Percentiles rank a stretch among this genome's conserved stretches.
Evolutionary conservation across 805 yeast genomes (phyloP).

Genomic region (Starmera quercuum): DNA sequence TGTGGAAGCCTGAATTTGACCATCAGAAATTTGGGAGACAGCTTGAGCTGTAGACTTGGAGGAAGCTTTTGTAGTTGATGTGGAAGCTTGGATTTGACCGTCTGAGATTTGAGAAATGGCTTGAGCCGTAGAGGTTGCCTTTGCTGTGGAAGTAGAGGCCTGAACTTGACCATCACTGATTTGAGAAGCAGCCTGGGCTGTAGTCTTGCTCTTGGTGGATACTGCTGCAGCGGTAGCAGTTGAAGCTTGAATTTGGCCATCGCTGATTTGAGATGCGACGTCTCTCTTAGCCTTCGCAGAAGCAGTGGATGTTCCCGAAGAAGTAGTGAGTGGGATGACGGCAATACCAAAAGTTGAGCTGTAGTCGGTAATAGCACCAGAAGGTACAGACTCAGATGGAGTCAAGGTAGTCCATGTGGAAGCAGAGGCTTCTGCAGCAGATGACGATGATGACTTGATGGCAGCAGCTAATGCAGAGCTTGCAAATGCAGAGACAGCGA

Average conservation of each 20-base stretch:
- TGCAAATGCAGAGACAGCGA: constrained; percentile 35
- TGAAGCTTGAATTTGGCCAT: constrained; percentile 53
- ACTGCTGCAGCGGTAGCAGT: constrained; percentile 29
- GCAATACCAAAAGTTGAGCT: constrained; percentile 60
- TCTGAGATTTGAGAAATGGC: constrained; percentile 12
- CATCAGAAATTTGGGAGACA: constrained; percentile 36
- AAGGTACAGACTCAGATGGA: constrained; percentile 43
- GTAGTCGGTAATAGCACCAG: constrained; percentile 53
- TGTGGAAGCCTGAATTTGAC: constrained; percentile 34
- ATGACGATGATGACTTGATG: constrained; percentile 53
- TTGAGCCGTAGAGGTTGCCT: constrained; percentile 18
- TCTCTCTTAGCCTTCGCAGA: constrained; percentile 28
- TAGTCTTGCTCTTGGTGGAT: constrained; percentile 24
- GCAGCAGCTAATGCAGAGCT: constrained; percentile 50
- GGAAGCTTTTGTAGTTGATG: constrained; percentile 17
- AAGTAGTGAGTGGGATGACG: constrained; percentile 40
- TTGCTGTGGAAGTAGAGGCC: constrained; percentile 14
- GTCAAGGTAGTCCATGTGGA: constrained; percentile 61
- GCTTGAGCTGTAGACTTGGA: constrained; percentile 23
- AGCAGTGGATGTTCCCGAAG: constrained; percentile 25
- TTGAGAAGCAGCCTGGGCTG: constrained; percentile 18
- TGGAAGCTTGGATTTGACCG: constrained; percentile 21
- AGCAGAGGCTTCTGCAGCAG: background rate
- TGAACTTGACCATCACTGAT: constrained; percentile 15
- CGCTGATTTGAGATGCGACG: constrained; percentile 49